Conservation (phyloP, 2,329 filamentous ascomycete genomes). For the Plectosphaerella plurivora region DNA sequence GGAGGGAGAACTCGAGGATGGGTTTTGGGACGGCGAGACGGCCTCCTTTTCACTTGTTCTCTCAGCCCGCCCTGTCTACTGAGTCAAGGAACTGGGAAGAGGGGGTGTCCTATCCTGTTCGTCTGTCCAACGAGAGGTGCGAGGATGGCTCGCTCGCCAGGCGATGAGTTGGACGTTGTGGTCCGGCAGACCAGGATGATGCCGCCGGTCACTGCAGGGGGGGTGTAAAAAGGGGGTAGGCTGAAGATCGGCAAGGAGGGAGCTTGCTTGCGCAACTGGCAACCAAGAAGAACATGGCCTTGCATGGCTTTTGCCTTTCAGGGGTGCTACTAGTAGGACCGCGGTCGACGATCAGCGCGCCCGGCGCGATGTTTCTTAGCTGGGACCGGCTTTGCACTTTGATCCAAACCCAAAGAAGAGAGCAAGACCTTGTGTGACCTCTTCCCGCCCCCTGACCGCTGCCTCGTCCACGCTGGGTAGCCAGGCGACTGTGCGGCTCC, state of each 20-base stretch:
- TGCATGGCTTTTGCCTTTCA: neutral
- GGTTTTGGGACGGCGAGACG: neutral
- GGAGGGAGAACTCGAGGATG: neutral
- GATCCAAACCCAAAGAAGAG: neutral
- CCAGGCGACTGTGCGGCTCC: neutral
- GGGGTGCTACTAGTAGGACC: neutral
- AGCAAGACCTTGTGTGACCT: neutral
- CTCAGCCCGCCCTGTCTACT: neutral
- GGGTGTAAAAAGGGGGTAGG: neutral
- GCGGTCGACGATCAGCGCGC: conserved; percentile 8
- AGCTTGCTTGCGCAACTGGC: too few relatives aligned
- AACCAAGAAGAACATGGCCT: too few relatives aligned
- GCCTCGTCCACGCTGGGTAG: neutral
- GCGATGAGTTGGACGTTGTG: too few relatives aligned
- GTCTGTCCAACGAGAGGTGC: neutral
- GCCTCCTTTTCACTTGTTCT: neutral
- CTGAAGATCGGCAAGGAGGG: too few relatives aligned
- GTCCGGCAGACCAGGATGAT: neutral
- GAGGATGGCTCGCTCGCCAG: neutral
- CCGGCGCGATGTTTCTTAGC: conserved; percentile 5
- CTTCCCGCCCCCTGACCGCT: neutral
- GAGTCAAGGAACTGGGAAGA: neutral
- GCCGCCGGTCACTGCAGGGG: neutral
- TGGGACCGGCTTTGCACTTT: neutral
- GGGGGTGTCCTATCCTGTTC: neutral